A percentile compares a stretch with the other conserved stretches of the same genome.
phyloP scores from a whole-genome alignment of 225 moss, liverwort and hornwort species.

The Ulota crispa region DNA sequence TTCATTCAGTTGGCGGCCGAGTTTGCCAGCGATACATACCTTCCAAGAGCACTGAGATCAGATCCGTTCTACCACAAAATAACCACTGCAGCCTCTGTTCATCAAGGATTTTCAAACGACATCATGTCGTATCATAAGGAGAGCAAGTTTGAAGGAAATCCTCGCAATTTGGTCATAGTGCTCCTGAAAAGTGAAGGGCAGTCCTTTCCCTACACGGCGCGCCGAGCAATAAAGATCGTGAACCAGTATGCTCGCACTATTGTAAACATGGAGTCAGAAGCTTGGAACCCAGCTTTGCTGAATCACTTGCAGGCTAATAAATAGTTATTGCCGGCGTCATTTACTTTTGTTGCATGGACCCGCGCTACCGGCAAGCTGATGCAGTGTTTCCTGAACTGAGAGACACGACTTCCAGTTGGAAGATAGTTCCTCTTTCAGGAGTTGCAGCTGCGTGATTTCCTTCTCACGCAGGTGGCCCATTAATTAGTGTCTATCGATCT shows the following conservation, averaged over 20 bases:
- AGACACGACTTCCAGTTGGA: not conserved
- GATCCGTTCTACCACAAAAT: not conserved
- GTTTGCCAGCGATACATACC: not conserved
- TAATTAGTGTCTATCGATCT: too few relatives aligned
- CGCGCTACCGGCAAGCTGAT: not conserved
- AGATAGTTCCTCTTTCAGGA: not conserved
- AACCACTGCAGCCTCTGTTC: not conserved
- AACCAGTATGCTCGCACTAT: not conserved
- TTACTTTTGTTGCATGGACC: not conserved
- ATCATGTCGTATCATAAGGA: not conserved
- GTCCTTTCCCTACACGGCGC: not conserved
- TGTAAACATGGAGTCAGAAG: not conserved
- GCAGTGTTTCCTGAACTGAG: not conserved
- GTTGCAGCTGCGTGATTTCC: too few relatives aligned
- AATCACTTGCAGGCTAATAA: not conserved
- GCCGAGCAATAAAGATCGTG: not conserved
- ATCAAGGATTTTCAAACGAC: not conserved
- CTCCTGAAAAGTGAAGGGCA: not conserved
- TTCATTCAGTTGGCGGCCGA: not conserved
- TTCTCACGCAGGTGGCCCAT: too few relatives aligned
- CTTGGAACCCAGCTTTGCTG: not conserved
- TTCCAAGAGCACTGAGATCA: not conserved
- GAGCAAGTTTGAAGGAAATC: not conserved
- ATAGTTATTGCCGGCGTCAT: not conserved
- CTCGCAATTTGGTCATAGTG: not conserved